These are phyloP conservation scores for Posidonia australis DNA, from an alignment of 106 monocot species.

Conservation along the genomic window DNA sequence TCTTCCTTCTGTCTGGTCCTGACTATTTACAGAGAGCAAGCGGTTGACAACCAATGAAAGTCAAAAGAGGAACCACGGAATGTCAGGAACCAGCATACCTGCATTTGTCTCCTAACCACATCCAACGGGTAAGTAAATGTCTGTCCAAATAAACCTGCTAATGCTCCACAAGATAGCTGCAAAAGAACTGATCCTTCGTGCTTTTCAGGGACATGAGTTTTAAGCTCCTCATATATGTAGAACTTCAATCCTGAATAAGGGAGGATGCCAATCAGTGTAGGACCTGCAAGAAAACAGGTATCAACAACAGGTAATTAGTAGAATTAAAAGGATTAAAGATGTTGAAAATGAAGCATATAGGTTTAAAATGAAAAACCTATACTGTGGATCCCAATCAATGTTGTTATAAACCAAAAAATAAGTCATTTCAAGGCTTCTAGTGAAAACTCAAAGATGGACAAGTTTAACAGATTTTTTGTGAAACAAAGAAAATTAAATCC, in stretches of 20 bases:
- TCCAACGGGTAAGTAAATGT: conserved; percentile 87
- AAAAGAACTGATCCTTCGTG: conserved; percentile 44
- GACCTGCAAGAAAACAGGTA: conserved; percentile 31
- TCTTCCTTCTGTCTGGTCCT: no score
- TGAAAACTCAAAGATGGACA: no score
- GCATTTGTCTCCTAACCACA: conserved; percentile 91
- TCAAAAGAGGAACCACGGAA: neutral
- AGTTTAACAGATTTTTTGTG: no score
- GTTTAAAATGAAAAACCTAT: no score
- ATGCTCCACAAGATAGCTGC: conserved; percentile 63
- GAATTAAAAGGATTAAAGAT: no score
- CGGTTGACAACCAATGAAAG: neutral
- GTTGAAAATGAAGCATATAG: no score
- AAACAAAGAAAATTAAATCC: no score
- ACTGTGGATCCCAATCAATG: no score
- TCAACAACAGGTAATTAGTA: no score
- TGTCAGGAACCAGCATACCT: conserved; percentile 25
- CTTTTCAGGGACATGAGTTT: conserved; percentile 58
- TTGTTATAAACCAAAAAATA: no score
- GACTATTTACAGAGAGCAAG: no score
- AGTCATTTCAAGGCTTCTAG: no score
- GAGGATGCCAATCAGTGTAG: conserved; percentile 80
- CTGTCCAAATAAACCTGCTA: conserved; percentile 87
- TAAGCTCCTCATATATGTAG: conserved; percentile 82
- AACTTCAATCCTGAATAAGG: conserved; percentile 90